Conservation (phyloP, 768 basidiomycete genomes). For the Boletus reticulatus region DNA sequence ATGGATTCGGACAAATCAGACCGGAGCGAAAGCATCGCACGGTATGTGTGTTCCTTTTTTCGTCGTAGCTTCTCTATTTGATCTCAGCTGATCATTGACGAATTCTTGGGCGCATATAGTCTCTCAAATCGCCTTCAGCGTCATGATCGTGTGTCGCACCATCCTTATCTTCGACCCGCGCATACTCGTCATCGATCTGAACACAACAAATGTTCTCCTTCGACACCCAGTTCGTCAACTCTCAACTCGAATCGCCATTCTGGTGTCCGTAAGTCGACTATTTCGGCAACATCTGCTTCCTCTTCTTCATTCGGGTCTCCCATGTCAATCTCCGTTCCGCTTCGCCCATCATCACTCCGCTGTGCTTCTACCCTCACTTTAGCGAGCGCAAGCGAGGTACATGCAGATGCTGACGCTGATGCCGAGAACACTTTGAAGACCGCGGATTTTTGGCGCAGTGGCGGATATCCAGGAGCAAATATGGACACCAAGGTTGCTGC, state of each 20-base stretch:
- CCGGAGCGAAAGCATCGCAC: slow-evolving; percentile 51
- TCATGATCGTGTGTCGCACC: slow-evolving; percentile 58
- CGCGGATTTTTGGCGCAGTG: slow-evolving; percentile 12
- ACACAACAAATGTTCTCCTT: slow-evolving; percentile 34
- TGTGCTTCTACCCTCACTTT: slow-evolving; percentile 33
- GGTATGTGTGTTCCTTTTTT: slow-evolving; percentile 44
- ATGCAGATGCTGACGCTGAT: slow-evolving; percentile 6
- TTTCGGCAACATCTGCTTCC: slow-evolving; percentile 27
- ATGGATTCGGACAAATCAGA: slow-evolving; percentile 50
- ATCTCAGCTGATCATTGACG: slow-evolving; percentile 8
- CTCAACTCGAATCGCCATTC: slow-evolving; percentile 44
- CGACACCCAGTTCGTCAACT: slow-evolving; percentile 66
- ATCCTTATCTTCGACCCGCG: slow-evolving; percentile 52
- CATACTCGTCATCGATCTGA: slow-evolving; percentile 23
- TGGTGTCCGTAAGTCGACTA: slow-evolving; percentile 28
- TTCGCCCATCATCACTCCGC: slow-evolving; percentile 44
- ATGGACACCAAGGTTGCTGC: slow-evolving; percentile 18
- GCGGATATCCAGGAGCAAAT: slow-evolving; percentile 15
- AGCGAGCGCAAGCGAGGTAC: slow-evolving; percentile 19
- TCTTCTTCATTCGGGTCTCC: slow-evolving; percentile 37
- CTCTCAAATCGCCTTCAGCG: slow-evolving; percentile 67
- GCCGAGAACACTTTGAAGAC: slow-evolving; percentile 8
- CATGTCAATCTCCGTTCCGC: slow-evolving; percentile 36
- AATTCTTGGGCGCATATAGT: slow-evolving; percentile 35
- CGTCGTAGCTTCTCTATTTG: background rate